phyloP scores from a whole-genome alignment of 2,329 filamentous ascomycete genomes.

The Orbilia oligospora region DNA sequence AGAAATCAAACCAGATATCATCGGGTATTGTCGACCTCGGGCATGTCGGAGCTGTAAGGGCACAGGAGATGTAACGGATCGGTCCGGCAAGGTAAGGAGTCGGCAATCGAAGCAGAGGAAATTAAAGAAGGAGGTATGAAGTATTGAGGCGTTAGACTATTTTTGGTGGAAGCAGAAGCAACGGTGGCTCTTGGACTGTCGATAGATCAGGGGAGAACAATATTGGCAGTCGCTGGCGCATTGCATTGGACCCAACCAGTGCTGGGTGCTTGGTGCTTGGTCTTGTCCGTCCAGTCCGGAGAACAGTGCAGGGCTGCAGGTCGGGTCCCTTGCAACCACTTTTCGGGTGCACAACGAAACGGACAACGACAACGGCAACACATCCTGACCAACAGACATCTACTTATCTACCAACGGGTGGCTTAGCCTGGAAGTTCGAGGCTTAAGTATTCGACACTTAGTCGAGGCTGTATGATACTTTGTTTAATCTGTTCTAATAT shows the following conservation, averaged over 20 bases:
- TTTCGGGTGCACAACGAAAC: slow-evolving; percentile 8
- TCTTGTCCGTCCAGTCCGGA: too few species aligned
- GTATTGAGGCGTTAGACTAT: slow-evolving; percentile 6
- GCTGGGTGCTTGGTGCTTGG: not conserved
- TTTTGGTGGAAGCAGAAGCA: slow-evolving; percentile 25
- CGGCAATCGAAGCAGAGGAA: slow-evolving; percentile 21
- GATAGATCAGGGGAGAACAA: slow-evolving; percentile 39
- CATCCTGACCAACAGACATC: not conserved
- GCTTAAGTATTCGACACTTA: not conserved
- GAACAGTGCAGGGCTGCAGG: too few species aligned
- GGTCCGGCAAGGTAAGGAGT: slow-evolving; percentile 6
- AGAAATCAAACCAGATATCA: slow-evolving; percentile 41
- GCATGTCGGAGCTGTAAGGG: slow-evolving; percentile 56
- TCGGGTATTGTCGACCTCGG: slow-evolving; percentile 53
- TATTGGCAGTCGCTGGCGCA: slow-evolving; percentile 12
- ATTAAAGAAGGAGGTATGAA: not conserved
- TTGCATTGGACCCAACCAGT: slow-evolving; percentile 13
- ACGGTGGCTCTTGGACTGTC: slow-evolving; percentile 44
- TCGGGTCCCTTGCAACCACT: not conserved
- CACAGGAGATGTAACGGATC: slow-evolving; percentile 10
- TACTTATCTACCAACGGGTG: too few species aligned
- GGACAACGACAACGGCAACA: not conserved
- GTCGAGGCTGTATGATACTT: too few species aligned
- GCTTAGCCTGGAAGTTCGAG: not conserved
- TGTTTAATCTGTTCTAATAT: too few species aligned